Evolutionary conservation across 208 protist species (phyloP).

Genomic region (Acanthamoeba polyphaga): DNA sequence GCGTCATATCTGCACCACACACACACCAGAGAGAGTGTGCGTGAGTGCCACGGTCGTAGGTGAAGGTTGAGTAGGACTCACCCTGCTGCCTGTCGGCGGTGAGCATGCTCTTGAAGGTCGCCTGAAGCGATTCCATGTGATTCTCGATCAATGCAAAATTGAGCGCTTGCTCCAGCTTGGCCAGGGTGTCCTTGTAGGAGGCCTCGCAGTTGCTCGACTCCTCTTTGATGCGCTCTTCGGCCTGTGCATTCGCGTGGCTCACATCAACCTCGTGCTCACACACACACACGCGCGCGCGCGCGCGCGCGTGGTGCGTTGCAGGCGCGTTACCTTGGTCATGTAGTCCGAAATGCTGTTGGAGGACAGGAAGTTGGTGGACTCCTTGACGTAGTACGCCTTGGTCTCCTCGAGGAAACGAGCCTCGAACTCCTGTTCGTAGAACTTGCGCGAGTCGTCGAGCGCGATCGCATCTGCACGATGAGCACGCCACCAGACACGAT

Average conservation of each 20-base stretch:
- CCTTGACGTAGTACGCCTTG: slow-evolving; percentile 20
- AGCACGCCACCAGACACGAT: background rate
- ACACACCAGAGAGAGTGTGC: no score
- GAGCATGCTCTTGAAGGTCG: slow-evolving; percentile 54
- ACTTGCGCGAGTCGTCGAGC: background rate
- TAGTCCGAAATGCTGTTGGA: slow-evolving; percentile 56
- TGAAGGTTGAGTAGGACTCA: background rate
- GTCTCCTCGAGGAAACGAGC: slow-evolving; percentile 30
- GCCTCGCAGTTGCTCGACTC: slow-evolving; percentile 3
- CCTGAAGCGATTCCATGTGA: slow-evolving; percentile 59
- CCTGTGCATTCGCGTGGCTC: background rate
- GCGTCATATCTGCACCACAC: slow-evolving; percentile 14
- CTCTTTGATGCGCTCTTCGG: slow-evolving; percentile 24
- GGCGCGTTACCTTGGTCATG: slow-evolving; percentile 8
- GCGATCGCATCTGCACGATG: no score
- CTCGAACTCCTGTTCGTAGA: slow-evolving; percentile 55
- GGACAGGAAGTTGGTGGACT: slow-evolving; percentile 35
- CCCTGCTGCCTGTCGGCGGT: slow-evolving; percentile 19
- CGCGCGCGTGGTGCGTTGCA: no score
- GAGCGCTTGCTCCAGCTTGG: slow-evolving; percentile 30
- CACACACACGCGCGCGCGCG: no score
- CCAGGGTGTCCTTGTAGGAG: background rate
- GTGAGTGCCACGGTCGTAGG: no score
- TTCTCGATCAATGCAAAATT: slow-evolving; percentile 59
- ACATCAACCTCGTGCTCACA: no score